Evolutionary conservation across 164 flowering plant species (phyloP), one percentile per base, ranked within the genome.

Genomic region (Vitis rupestris): DNA sequence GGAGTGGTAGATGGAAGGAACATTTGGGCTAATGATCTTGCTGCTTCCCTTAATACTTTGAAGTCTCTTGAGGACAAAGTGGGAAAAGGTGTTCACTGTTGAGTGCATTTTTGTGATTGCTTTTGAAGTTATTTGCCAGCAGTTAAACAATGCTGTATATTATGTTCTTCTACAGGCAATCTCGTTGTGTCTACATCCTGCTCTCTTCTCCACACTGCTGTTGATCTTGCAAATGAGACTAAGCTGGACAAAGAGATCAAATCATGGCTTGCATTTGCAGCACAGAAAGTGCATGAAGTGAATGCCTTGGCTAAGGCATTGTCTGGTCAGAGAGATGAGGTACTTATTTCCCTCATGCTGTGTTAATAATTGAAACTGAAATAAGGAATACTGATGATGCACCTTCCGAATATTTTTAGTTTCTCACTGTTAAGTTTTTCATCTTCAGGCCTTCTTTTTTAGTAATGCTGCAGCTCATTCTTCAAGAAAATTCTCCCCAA

Each of bases 1-100:
- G 98, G 98, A 68, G 80, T 94, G 51, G 97, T 94, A 75, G 98
- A 94, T 81, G 98, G 98, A 74, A 89, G 98, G 80, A 94, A 94
- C 79, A 90, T 94, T 65, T 94, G 98, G 98, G 97, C 98, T 50
- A 92, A 94, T 70, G 91, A 94, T 78, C 92, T 94, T 67, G 80
- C 88, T 65, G 74, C 86, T 71, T 94, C 98, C 68, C 83, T 94
- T 59, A 66, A 47, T 17, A 81, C 82, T 59, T 80, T 94, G 44
- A 61, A 84, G 15, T 60, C 76, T 61, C 95, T 94, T 74, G 93
- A 88, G 79, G 82, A 82, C 75, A 68, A 88, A 76, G 97, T 88
- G 52, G 97, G 98, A 50, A 92, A 90, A 80, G 97, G 98, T 92
- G 74, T 62, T 1, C 4, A 31, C 63, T 50, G 49, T 58, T 63